phyloP scores from a whole-genome alignment of 495 filamentous ascomycete genomes.

The Neurospora discreta region DNA sequence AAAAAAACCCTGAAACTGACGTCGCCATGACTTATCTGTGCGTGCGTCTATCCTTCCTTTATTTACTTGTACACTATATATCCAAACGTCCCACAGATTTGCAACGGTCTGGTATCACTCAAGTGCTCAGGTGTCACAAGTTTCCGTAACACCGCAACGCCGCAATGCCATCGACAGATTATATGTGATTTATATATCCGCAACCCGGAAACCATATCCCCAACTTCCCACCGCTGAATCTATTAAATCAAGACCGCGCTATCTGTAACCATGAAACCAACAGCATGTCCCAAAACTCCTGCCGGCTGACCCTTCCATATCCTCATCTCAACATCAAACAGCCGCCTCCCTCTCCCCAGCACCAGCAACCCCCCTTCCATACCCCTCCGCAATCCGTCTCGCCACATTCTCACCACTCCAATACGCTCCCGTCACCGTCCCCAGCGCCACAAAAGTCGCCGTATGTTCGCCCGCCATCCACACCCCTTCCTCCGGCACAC shows the following conservation, averaged over 20 bases:
- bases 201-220: neutral
- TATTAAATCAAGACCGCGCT: neutral
- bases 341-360: neutral
- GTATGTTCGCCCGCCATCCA: constrained; percentile 97
- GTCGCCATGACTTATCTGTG: neutral
- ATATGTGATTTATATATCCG: neutral
- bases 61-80: no score
- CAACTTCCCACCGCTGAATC: neutral
- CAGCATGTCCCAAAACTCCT: neutral
- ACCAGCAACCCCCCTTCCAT: constrained; percentile 7
- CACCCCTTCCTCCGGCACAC: constrained; percentile 54
- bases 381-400: constrained; percentile 42
- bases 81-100: neutral
- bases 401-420: constrained; percentile 83
- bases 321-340: neutral
- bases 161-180: neutral
- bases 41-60: neutral
- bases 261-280: neutral
- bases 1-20: no score
- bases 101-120: neutral
- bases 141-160: neutral
- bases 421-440: constrained; percentile 81
- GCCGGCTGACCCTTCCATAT: neutral
- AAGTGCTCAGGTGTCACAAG: neutral
- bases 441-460: constrained; percentile 76